Percentiles rank a stretch among this genome's conserved stretches.
Conservation (phyloP, 2,329 filamentous ascomycete species). For the Curvularia sp. region DNA sequence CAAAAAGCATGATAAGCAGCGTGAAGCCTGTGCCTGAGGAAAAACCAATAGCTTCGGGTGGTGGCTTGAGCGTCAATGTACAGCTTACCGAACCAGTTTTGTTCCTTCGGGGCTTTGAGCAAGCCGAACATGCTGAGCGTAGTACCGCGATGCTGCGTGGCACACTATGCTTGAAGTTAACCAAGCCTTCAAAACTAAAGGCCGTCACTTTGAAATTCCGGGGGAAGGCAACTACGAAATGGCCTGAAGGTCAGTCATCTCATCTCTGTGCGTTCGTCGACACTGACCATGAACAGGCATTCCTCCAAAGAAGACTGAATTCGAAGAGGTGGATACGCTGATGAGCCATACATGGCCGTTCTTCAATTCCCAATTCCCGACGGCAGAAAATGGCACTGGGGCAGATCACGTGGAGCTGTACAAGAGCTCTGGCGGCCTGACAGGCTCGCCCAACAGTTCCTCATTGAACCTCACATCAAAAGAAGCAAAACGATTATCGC, state of each 20-base stretch:
- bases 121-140: conserved; percentile 67
- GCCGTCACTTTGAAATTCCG: conserved; percentile 85
- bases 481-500: conserved; percentile 72
- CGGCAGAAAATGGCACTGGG: conserved; percentile 66
- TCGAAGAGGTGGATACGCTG: conserved; percentile 82
- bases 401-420: conserved; percentile 68
- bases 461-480: conserved; percentile 55
- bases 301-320: conserved; percentile 82
- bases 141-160: conserved; percentile 86
- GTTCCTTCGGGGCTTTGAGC: conserved; percentile 80
- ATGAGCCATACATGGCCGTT: conserved; percentile 91
- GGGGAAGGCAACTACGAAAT: conserved; percentile 87
- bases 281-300: conserved; percentile 64
- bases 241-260: conserved; percentile 77
- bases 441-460: conserved; percentile 57
- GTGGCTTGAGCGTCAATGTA: conserved; percentile 76
- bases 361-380: conserved; percentile 78
- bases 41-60: conserved; percentile 80
- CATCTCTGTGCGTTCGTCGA: neutral
- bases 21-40: conserved; percentile 53
- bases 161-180: conserved; percentile 79
- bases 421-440: conserved; percentile 52
- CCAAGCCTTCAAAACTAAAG: conserved; percentile 93
- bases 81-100: conserved; percentile 80
- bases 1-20: conserved; percentile 46